Conservation (phyloP, 495 filamentous ascomycete genomes). For the Podospora australis region DNA sequence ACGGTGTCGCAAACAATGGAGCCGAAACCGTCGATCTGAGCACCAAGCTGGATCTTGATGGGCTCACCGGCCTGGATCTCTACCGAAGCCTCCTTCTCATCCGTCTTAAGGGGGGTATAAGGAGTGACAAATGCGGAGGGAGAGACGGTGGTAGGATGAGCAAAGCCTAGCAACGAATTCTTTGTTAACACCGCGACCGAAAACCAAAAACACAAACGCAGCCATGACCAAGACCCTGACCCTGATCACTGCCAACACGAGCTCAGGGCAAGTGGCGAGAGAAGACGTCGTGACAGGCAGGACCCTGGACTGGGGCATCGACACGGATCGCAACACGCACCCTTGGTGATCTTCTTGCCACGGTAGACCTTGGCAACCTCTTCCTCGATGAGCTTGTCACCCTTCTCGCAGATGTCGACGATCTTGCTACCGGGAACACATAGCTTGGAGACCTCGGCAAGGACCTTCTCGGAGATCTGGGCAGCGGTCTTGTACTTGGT, state of each 20-base stretch:
- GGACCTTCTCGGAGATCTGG: conserved; percentile 87
- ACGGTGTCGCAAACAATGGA: conserved; percentile 94
- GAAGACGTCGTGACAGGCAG: not conserved
- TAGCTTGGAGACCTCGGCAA: conserved; percentile 75
- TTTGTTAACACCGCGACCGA: conserved; percentile 6
- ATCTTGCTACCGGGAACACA: conserved; percentile 86
- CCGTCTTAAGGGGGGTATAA: conserved; percentile 84
- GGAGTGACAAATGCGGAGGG: conserved; percentile 92
- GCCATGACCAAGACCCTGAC: no score
- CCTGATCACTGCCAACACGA: not conserved
- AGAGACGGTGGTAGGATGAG: conserved; percentile 92
- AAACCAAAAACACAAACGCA: no score
- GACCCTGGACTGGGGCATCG: not conserved
- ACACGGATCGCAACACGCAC: conserved; percentile 36
- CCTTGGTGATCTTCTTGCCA: conserved; percentile 93
- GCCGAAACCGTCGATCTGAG: conserved; percentile 95
- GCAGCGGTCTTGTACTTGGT: conserved; percentile 98
- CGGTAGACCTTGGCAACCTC: conserved; percentile 95
- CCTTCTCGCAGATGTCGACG: conserved; percentile 85
- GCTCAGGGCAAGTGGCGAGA: not conserved
- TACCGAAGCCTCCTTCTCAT: conserved; percentile 72
- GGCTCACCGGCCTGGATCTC: conserved; percentile 76
- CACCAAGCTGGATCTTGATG: conserved; percentile 93
- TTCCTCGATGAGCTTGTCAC: conserved; percentile 89
- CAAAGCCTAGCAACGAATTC: conserved; percentile 52